A percentile compares a stretch with the other conserved stretches of the same genome.
Conservation (phyloP, 305 asterid species). For the Lippia alba region DNA sequence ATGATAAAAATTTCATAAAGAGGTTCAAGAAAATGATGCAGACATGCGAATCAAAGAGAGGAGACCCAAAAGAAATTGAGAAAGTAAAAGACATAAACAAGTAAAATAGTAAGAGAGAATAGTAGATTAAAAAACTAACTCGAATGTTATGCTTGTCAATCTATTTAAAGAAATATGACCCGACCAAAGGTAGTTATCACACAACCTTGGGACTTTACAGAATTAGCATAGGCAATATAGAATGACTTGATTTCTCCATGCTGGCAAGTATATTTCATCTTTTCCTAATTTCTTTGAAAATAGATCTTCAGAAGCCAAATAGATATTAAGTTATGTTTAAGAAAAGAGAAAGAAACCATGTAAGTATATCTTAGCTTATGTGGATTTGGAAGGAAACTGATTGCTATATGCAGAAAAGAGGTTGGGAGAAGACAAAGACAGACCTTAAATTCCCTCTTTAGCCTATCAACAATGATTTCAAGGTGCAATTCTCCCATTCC, state of each 20-base stretch:
- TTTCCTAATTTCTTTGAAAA: not conserved
- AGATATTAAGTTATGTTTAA: not conserved
- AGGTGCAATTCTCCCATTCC: conserved; percentile 99
- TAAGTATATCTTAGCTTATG: conserved; percentile 6
- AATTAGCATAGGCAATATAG: too few species aligned
- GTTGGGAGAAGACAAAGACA: conserved; percentile 29
- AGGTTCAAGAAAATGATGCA: too few species aligned
- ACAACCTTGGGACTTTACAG: too few species aligned
- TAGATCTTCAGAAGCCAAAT: not conserved
- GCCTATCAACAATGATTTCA: conserved; percentile 95
- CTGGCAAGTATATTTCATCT: not conserved
- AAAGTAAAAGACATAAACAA: not conserved
- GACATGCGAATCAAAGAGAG: too few species aligned
- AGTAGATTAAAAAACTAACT: too few species aligned
- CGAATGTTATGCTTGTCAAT: too few species aligned
- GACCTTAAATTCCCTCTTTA: conserved; percentile 94
- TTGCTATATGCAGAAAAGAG: not conserved
- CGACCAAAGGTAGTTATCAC: too few species aligned
- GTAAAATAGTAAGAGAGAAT: too few species aligned
- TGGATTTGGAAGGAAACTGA: conserved; percentile 10
- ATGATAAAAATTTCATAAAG: too few species aligned
- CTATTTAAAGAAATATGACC: too few species aligned
- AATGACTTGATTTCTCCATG: not conserved
- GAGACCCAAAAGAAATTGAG: not conserved
- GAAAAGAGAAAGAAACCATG: not conserved